Conservation (phyloP, 1,284 basidiomycete species). For the Rhodotorula sp. region DNA sequence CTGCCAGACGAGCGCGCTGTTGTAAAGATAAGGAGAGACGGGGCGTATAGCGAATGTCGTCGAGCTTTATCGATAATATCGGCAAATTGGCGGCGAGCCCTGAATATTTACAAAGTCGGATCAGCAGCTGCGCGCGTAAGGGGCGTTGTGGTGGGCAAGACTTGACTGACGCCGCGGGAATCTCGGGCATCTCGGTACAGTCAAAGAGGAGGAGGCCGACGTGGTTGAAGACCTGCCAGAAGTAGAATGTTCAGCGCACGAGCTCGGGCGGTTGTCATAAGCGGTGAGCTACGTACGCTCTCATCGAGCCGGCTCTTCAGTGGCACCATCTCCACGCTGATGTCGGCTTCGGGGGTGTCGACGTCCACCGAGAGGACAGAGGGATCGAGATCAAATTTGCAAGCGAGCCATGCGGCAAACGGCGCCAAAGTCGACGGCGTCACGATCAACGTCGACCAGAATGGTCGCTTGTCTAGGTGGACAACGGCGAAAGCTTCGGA, state of each 20-base stretch:
- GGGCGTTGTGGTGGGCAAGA: no score
- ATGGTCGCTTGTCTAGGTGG: not conserved
- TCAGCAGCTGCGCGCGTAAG: no score
- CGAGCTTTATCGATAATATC: not conserved
- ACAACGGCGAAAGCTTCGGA: not conserved
- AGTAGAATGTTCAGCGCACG: not conserved
- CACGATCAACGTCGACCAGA: conserved; percentile 16
- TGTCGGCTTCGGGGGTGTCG: conserved; percentile 5
- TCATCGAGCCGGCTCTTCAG: not conserved
- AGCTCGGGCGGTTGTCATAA: no score
- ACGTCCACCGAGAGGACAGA: not conserved
- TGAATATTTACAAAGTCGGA: no score
- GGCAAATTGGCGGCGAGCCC: conserved; percentile 4
- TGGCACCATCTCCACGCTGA: conserved; percentile 16
- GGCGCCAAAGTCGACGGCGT: not conserved
- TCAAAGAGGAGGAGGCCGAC: conserved; percentile 30
- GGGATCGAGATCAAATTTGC: conserved; percentile 32
- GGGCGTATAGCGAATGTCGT: no score
- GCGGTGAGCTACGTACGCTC: not conserved
- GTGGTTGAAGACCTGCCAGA: not conserved
- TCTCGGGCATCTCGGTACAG: conserved; percentile 7
- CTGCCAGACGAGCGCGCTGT: no score
- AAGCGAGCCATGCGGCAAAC: conserved; percentile 29
- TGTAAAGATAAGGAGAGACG: not conserved
- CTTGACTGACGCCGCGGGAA: no score